These are phyloP conservation scores for Amphirosellinia nigrospora DNA, from an alignment of 495 filamentous ascomycete genomes.

Conservation along the genomic window DNA sequence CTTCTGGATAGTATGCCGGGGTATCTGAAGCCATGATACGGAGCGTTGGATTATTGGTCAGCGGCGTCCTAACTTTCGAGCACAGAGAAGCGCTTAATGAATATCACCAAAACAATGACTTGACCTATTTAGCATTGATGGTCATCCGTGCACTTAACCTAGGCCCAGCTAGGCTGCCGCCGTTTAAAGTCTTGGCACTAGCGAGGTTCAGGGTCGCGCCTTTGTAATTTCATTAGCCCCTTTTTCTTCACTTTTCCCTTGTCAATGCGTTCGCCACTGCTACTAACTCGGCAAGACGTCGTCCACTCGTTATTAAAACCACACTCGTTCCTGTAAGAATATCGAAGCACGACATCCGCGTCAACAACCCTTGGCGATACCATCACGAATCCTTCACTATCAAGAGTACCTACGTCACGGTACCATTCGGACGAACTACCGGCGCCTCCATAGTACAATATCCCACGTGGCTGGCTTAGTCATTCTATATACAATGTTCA, in stretches of 20 bases:
- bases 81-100: background rate
- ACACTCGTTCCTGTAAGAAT: background rate
- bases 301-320: slow-evolving; percentile 7
- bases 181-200: background rate
- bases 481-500: slow-evolving; percentile 25
- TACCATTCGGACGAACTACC: background rate
- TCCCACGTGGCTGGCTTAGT: background rate
- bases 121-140: too few species aligned
- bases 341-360: background rate
- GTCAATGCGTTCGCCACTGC: background rate
- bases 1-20: slow-evolving; percentile 14
- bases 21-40: slow-evolving; percentile 1
- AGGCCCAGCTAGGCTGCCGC: background rate
- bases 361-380: background rate
- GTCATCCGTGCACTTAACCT: background rate
- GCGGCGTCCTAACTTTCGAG: background rate
- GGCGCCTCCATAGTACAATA: background rate
- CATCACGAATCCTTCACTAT: background rate
- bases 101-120: background rate
- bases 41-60: background rate
- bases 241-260: slow-evolving; percentile 2
- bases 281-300: background rate
- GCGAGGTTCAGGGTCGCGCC: background rate
- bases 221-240: slow-evolving; percentile 16
- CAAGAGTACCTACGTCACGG: background rate